Evolutionary conservation across 2,329 filamentous ascomycete genomes (phyloP).

Genomic region (Fusarium sp.): DNA sequence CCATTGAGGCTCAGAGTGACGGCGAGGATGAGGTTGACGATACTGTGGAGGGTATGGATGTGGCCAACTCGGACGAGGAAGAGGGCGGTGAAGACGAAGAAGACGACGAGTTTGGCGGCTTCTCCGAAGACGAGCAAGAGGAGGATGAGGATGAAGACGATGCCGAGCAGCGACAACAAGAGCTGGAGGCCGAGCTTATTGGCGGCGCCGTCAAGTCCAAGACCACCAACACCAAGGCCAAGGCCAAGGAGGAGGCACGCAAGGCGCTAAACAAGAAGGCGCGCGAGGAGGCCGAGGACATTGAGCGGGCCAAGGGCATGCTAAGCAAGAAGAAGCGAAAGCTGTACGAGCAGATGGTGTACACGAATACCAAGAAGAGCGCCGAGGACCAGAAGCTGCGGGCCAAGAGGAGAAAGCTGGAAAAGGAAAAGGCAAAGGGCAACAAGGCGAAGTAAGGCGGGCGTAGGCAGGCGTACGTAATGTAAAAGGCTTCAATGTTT

Average conservation of each 20-base stretch:
- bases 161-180: slow-evolving; percentile 80
- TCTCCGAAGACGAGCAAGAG: slow-evolving; percentile 58
- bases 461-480: slow-evolving; percentile 39
- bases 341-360: slow-evolving; percentile 96
- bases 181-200: slow-evolving; percentile 91
- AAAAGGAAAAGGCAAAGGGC: slow-evolving; percentile 68
- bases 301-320: slow-evolving; percentile 97
- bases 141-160: slow-evolving; percentile 66
- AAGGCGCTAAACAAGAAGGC: slow-evolving; percentile 78
- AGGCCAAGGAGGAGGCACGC: slow-evolving; percentile 75
- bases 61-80: slow-evolving; percentile 58
- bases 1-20: slow-evolving; percentile 74
- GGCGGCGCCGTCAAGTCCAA: slow-evolving; percentile 70
- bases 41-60: slow-evolving; percentile 61
- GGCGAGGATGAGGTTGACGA: slow-evolving; percentile 58
- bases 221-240: slow-evolving; percentile 60
- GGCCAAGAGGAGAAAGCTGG: slow-evolving; percentile 89
- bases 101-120: slow-evolving; percentile 61
- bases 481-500: slow-evolving; percentile 42
- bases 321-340: slow-evolving; percentile 98
- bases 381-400: slow-evolving; percentile 88
- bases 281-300: slow-evolving; percentile 83
- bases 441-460: slow-evolving; percentile 41
- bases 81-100: slow-evolving; percentile 60
- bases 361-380: slow-evolving; percentile 93